These are phyloP conservation scores for Umbelopsis sp. DNA, from an alignment of 192 early-diverging fungal genomes.

Conservation along the genomic window DNA sequence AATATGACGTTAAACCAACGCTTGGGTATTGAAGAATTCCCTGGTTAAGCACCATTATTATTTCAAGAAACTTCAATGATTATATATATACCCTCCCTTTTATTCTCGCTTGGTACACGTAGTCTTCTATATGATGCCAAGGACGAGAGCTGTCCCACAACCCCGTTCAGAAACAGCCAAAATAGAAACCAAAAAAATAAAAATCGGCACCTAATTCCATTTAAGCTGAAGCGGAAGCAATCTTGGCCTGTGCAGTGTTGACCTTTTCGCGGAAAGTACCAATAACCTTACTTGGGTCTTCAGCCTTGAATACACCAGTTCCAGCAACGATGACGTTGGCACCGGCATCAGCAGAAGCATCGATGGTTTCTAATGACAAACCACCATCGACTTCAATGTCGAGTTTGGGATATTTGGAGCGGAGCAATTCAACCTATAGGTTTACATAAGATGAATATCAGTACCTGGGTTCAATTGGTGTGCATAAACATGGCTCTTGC, in stretches of 20 bases:
- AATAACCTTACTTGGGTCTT: slow-evolving; percentile 74
- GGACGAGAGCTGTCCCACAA: too few species aligned
- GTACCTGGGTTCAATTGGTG: background rate
- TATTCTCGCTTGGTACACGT: background rate
- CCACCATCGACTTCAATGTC: slow-evolving; percentile 98
- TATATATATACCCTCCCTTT: background rate
- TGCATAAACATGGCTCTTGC: background rate
- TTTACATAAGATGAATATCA: background rate
- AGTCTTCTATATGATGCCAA: background rate
- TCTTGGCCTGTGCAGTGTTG: slow-evolving; percentile 44
- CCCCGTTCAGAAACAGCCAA: too few species aligned
- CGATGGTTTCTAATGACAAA: slow-evolving; percentile 80
- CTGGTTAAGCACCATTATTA: background rate
- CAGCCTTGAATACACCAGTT: slow-evolving; percentile 84
- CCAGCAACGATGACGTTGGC: slow-evolving; percentile 99
- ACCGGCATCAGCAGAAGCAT: slow-evolving; percentile 82
- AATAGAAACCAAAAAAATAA: background rate
- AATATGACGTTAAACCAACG: slow-evolving; percentile 4
- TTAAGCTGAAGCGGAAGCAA: background rate
- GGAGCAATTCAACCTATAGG: slow-evolving; percentile 60
- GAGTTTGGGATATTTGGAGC: slow-evolving; percentile 76
- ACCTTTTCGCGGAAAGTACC: slow-evolving; percentile 56
- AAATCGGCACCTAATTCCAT: background rate
- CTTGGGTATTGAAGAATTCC: slow-evolving; percentile 6
- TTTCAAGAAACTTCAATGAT: background rate